Evolutionary conservation across 805 yeast genomes (phyloP).

Genomic region (Brettanomyces bruxellensis): DNA sequence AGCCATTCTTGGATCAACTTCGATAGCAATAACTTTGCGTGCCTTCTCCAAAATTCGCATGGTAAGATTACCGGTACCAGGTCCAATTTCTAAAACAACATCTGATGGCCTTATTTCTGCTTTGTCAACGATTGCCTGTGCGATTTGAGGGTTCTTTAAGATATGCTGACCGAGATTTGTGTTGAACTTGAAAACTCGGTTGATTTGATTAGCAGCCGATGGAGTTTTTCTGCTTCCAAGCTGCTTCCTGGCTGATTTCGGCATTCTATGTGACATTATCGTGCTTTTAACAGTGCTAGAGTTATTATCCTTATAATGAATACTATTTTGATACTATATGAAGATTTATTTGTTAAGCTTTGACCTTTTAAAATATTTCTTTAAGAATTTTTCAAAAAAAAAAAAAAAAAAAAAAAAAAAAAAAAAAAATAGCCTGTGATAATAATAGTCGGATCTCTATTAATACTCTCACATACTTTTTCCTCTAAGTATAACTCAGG

Average conservation of each 20-base stretch:
- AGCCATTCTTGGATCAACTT: slow-evolving; percentile 99
- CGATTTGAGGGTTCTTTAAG: slow-evolving; percentile 89
- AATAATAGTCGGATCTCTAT: no score
- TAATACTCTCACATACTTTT: no score
- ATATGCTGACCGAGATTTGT: slow-evolving; percentile 97
- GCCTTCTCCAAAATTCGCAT: slow-evolving; percentile 90
- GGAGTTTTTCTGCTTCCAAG: slow-evolving; percentile 44
- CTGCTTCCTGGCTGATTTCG: slow-evolving; percentile 57
- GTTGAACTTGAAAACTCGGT: slow-evolving; percentile 90
- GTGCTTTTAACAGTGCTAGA: neutral
- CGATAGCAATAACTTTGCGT: slow-evolving; percentile 88
- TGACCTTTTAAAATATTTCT: no score
- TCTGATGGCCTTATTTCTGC: slow-evolving; percentile 91
- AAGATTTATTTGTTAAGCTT: neutral
- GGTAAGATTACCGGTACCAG: slow-evolving; percentile 97
- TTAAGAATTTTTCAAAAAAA: neutral
- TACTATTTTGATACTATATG: neutral
- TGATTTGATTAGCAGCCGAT: slow-evolving; percentile 59
- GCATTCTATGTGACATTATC: slow-evolving; percentile 31
- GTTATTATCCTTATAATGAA: neutral
- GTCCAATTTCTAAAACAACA: slow-evolving; percentile 92
- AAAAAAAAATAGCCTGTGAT: neutral
- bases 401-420: neutral
- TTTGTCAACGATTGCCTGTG: slow-evolving; percentile 97
- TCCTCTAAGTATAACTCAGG: no score